These are phyloP conservation scores for Populus tomentosa DNA, from an alignment of 441 rosid genomes.

Conservation along the genomic window DNA sequence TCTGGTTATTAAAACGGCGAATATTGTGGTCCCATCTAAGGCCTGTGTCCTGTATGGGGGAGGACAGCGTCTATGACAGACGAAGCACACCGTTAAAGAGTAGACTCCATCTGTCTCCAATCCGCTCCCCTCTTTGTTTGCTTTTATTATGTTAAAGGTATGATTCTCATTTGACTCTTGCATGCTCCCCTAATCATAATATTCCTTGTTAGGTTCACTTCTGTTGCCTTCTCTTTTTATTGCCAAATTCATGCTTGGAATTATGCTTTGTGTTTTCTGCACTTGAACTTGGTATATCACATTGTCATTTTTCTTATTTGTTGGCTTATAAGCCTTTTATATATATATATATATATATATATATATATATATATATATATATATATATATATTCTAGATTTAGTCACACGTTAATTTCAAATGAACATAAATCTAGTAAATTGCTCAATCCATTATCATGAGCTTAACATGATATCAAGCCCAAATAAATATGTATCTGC, in stretches of 20 bases:
- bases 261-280: neutral
- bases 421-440: accelerated
- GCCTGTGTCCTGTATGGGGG: neutral
- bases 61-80: neutral
- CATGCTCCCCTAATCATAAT: neutral
- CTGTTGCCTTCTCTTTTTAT: neutral
- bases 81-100: neutral
- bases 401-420: accelerated
- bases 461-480: too few species aligned
- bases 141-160: neutral
- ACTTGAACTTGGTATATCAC: too few species aligned
- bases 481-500: accelerated
- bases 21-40: neutral
- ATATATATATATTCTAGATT: too few species aligned
- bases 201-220: neutral
- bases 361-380: too few species aligned
- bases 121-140: neutral
- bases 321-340: too few species aligned
- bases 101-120: neutral
- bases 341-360: too few species aligned
- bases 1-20: neutral
- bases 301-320: too few species aligned
- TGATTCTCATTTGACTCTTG: neutral
- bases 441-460: accelerated
- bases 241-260: neutral